Evolutionary conservation across 805 yeast genomes (phyloP).

Genomic region (Ogataea paradorogensis): DNA sequence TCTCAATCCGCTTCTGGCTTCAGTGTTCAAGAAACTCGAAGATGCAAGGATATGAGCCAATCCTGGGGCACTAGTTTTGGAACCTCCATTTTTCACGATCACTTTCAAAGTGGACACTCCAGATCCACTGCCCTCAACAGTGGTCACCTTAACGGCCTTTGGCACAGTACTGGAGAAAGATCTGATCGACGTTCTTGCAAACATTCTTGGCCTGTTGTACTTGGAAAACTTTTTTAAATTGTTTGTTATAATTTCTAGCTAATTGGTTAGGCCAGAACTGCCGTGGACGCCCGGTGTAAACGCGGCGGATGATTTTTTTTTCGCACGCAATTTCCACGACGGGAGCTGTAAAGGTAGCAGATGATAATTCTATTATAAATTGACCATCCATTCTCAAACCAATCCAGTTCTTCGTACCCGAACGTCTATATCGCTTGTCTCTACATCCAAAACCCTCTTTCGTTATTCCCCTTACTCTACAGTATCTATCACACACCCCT

Average conservation of each 20-base stretch:
- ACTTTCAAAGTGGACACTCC: conserved; percentile 75
- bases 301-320: conserved; percentile 3
- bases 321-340: neutral
- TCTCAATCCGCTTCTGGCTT: conserved; percentile 82
- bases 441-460: neutral
- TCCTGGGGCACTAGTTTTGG: conserved; percentile 75
- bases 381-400: neutral
- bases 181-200: conserved; percentile 32
- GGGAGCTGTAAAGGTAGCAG: neutral
- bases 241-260: conserved; percentile 12
- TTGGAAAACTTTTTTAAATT: conserved; percentile 9
- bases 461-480: neutral
- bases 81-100: conserved; percentile 78
- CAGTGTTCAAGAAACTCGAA: conserved; percentile 81
- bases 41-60: conserved; percentile 80
- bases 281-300: conserved; percentile 2
- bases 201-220: conserved; percentile 24
- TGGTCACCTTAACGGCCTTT: conserved; percentile 42
- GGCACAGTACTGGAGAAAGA: conserved; percentile 39
- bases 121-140: conserved; percentile 48
- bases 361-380: neutral
- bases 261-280: conserved; percentile 5
- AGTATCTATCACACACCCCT: neutral
- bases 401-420: neutral
- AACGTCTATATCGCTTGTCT: neutral